Conservation (phyloP, 2,329 filamentous ascomycete species). For the Diaporthe sp. region DNA sequence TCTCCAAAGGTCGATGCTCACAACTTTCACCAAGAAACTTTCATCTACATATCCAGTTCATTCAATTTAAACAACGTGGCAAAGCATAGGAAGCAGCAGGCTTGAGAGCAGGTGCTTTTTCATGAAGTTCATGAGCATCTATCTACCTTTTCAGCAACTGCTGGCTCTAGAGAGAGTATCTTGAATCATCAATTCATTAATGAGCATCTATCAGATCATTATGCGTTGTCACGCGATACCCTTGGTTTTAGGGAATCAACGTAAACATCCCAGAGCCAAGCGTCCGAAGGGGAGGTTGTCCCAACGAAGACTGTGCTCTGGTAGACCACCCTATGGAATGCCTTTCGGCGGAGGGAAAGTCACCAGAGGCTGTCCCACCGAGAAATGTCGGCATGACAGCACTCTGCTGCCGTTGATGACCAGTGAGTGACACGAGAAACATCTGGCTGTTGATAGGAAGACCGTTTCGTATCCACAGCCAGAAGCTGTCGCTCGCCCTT, state of each 20-base stretch:
- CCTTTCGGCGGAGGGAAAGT: neutral
- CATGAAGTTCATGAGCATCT: neutral
- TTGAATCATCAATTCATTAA: slow-evolving; percentile 12
- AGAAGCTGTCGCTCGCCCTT: neutral
- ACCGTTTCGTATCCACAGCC: neutral
- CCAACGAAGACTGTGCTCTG: slow-evolving; percentile 14
- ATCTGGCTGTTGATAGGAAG: neutral
- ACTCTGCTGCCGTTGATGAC: neutral
- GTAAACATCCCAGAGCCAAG: neutral
- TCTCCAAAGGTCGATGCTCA: neutral
- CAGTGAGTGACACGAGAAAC: neutral
- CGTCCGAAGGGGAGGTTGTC: neutral
- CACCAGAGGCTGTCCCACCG: neutral
- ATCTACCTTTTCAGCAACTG: neutral
- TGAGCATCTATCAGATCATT: slow-evolving; percentile 10
- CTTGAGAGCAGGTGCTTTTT: neutral
- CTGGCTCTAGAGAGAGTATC: too few relatives aligned
- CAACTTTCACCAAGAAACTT: neutral
- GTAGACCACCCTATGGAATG: neutral
- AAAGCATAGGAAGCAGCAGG: neutral
- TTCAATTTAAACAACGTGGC: neutral
- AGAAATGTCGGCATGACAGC: neutral
- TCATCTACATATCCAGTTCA: too few relatives aligned
- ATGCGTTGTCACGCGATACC: neutral
- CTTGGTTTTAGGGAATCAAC: neutral